Evolutionary conservation across 768 basidiomycete genomes (phyloP), one percentile per base, ranked within the genome.

Genomic region (Amanita rimosa): DNA sequence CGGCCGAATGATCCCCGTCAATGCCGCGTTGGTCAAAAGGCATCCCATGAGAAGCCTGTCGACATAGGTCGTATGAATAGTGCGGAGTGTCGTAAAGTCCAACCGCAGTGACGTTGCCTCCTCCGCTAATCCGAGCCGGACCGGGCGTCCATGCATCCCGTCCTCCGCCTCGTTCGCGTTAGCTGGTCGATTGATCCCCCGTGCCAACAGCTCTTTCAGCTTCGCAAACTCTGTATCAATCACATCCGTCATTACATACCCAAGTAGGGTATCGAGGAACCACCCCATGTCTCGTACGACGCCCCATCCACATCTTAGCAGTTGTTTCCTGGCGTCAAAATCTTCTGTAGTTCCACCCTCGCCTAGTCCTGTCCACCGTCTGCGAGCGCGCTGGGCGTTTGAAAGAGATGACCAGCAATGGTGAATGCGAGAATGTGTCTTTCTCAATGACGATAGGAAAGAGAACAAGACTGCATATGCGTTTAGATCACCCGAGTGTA

Each of bases 191-290:
- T 53, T 50, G n/a, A 58, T 55, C 44, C 64, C 64, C 49, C 64
- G 65, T 48, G 58, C 60, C 37, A 91, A 65, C 24, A 79, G 63
- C 33, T 72, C 76, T 59, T 83, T 85, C 55, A 95, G 65, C 54
- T 76, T 73, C 49, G 75, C 66, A 58, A 86, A 92, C 60, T 95
- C 91, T 13, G 81, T 76, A 52, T 93, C 91, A 29, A 93, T 74
- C 7, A 95, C 91, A 53, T 95, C 92, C 57, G 77, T 85, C 87
- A 90, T 88, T 52, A 90, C 78, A 62, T 96, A 94, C 8, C 80
- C 81, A 48, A 88, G 66, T 2, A 96, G 59, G 22, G 80, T 81
- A 60, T 93, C 90, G 50, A 95, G 68, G 60, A 93, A 94, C 89
- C 90, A 94, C 36, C 81, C 76, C 91, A 94, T 92, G 58, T 85